A percentile compares a stretch with the other conserved stretches of the same genome.
Conservation (phyloP, 2,329 filamentous ascomycete species). For the Alternaria arbusti region DNA sequence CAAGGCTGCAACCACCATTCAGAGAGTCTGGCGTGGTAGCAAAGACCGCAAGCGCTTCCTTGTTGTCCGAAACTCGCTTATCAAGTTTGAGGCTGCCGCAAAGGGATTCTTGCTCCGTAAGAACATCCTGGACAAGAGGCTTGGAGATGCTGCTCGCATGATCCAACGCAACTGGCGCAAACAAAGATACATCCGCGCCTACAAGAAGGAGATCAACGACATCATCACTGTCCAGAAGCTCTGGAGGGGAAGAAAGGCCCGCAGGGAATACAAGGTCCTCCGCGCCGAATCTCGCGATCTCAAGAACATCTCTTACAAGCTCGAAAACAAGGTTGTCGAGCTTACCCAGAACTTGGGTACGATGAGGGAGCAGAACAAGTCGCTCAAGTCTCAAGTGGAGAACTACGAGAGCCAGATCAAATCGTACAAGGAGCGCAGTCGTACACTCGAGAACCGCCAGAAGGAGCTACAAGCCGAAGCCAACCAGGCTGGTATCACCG, state of each 20-base stretch:
- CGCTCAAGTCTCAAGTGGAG: constrained; percentile 83
- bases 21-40: constrained; percentile 91
- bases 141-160: constrained; percentile 86
- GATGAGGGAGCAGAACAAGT: constrained; percentile 94
- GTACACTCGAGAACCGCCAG: constrained; percentile 83
- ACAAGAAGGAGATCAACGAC: constrained; percentile 89
- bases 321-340: constrained; percentile 99
- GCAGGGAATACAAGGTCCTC: constrained; percentile 84
- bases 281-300: constrained; percentile 96
- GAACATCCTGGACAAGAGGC: constrained; percentile 90
- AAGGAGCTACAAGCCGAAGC: constrained; percentile 96
- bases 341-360: constrained; percentile 91
- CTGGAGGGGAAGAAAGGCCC: constrained; percentile 84
- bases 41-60: constrained; percentile 85
- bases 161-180: constrained; percentile 93
- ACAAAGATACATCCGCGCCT: constrained; percentile 76
- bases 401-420: constrained; percentile 97
- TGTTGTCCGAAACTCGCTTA: constrained; percentile 79
- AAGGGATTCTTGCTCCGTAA: constrained; percentile 92
- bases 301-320: constrained; percentile 99
- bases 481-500: constrained; percentile 95
- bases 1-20: constrained; percentile 91
- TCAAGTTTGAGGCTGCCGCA: constrained; percentile 85
- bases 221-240: constrained; percentile 88
- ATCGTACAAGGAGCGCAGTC: constrained; percentile 92